Base-by-base conservation (phyloP, 2,329 filamentous ascomycete genomes). In the Fusarium sp. region DNA sequence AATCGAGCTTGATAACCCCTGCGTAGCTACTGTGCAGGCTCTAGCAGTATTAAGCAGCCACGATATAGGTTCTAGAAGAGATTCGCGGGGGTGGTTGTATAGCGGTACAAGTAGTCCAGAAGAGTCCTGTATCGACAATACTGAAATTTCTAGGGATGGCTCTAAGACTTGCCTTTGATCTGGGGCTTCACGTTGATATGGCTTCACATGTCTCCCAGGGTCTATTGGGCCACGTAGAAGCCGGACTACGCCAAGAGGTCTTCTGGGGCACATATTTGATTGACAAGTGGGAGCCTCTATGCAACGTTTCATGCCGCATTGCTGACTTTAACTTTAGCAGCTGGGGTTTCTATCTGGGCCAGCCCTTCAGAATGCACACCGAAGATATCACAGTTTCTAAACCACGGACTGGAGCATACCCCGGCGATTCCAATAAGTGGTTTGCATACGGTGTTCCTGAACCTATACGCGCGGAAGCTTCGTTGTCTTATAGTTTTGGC, bases 261-360 rank as follows among this genome's bases (percentile, higher is more conserved):
- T 79, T 79, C 54, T 79, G 77, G 77, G 75, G 72, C 14, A 73
- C 72, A 9, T 78, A 74, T 49, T 68, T 71, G 1, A 63, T 76
- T 24, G 76, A 78, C 40, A 75, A 76, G 75, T 76, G 58, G 7
- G 34, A 49, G 73, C 62, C 6, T 17, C 17, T 22, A 6, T 36
- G 13, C 14, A 17, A 9, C 8, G 24, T 36, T 15, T 26, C 13
- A 7, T 33, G 6, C 3, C 22, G 15, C 22, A 24, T 33, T 5
- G n/a, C 59, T 69, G 48, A 69, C 17, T 8, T 7, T 5, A 6
- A 13, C 13, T 2, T 5, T 48, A 75, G 74, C 26, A 71, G 73
- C 57, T 73, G 74, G 66, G 66, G 73, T 6, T 74, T 76, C 46
- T 71, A 74, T 28, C 63, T 75, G 6, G 74, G 74, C 17, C 67